phyloP scores from a whole-genome alignment of 2,329 filamentous ascomycete species.

The Beauveria sp. region DNA sequence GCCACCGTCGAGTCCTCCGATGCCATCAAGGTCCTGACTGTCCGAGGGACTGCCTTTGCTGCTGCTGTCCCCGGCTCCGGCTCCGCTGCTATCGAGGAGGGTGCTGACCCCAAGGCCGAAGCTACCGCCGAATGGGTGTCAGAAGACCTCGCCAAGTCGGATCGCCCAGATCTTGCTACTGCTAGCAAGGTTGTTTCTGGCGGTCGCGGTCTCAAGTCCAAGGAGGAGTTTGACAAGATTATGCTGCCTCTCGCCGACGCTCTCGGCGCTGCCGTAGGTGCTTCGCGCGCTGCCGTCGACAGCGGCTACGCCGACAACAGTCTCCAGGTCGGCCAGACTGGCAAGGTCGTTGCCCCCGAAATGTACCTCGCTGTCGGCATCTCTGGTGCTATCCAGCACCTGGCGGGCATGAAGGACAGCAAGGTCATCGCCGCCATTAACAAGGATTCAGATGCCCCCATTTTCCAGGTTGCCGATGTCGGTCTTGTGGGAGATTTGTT shows the following conservation, averaged over 20 bases:
- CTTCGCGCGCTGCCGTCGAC: conserved; percentile 90
- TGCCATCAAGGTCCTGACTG: conserved; percentile 78
- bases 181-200: conserved; percentile 86
- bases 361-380: conserved; percentile 94
- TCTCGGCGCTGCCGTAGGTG: conserved; percentile 90
- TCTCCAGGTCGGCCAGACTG: conserved; percentile 94
- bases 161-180: conserved; percentile 88
- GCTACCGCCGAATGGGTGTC: conserved; percentile 80
- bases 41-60: conserved; percentile 87
- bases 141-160: conserved; percentile 86
- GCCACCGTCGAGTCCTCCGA: conserved; percentile 90
- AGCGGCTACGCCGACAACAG: conserved; percentile 98
- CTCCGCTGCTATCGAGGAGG: conserved; percentile 70
- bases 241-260: conserved; percentile 91
- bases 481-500: conserved; percentile 93
- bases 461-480: conserved; percentile 96
- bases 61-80: conserved; percentile 64
- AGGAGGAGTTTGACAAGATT: conserved; percentile 90
- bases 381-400: conserved; percentile 92
- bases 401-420: conserved; percentile 99
- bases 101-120: conserved; percentile 72
- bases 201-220: conserved; percentile 91
- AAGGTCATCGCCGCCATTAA: conserved; percentile 99
- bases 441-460: conserved; percentile 93
- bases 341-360: conserved; percentile 95